These are phyloP conservation scores for Fusarium drepaniforme DNA, from an alignment of 2,329 filamentous ascomycete genomes.

Conservation along the genomic window DNA sequence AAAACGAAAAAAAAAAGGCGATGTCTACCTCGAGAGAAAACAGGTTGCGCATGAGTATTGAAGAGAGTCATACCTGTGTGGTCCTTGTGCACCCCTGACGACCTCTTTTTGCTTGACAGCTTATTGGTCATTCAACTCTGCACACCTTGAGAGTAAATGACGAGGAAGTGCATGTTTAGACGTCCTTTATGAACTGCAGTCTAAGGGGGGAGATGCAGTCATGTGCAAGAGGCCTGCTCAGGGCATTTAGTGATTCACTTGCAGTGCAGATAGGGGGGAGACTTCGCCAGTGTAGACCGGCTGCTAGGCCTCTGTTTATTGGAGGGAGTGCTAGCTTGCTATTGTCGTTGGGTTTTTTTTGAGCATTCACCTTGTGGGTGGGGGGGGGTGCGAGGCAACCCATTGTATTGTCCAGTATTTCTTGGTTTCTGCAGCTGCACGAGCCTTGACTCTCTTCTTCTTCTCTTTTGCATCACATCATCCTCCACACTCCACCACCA, in stretches of 20 bases:
- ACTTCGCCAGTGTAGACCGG: neutral
- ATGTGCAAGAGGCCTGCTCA: neutral
- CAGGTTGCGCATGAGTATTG: neutral
- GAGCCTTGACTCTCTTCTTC: neutral
- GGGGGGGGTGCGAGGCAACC: neutral
- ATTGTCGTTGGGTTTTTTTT: neutral
- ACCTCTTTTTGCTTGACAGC: neutral
- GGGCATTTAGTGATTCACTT: neutral
- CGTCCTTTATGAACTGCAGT: neutral
- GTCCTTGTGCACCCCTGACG: neutral
- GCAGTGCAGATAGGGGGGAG: neutral
- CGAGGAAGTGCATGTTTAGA: neutral
- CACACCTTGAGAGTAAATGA: neutral
- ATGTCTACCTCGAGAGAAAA: neutral
- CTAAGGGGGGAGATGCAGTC: neutral
- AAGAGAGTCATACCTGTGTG: neutral
- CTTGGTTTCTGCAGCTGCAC: neutral
- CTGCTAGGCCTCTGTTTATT: neutral
- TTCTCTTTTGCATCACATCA: neutral
- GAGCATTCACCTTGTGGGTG: neutral
- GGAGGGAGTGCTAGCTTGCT: neutral
- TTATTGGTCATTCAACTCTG: slow-evolving; percentile 1
- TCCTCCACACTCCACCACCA: neutral
- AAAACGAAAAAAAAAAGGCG: neutral
- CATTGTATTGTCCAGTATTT: neutral